These are phyloP conservation scores for Metrosideros polymorpha DNA, from an alignment of 441 rosid species.

Conservation along the genomic window DNA sequence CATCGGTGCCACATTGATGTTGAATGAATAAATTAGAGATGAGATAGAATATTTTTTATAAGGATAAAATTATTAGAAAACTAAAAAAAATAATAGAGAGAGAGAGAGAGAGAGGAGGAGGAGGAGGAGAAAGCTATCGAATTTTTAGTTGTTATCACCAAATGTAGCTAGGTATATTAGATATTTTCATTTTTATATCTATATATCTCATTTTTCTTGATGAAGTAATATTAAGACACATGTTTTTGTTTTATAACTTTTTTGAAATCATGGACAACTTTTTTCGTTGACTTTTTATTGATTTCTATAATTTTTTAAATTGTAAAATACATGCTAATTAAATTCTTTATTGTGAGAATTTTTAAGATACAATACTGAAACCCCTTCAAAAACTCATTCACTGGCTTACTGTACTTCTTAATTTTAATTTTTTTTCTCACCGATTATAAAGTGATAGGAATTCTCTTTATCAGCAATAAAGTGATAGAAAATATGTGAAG, in stretches of 20 bases:
- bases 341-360: no score
- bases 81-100: no score
- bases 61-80: no score
- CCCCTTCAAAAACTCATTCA: background rate
- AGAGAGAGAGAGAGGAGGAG: no score
- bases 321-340: background rate
- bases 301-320: background rate
- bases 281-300: background rate
- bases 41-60: no score
- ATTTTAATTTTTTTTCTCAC: background rate
- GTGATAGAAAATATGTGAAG: background rate
- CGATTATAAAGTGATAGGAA: background rate
- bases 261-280: background rate
- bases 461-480: background rate
- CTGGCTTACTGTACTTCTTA: background rate
- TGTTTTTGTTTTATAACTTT: background rate
- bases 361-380: background rate
- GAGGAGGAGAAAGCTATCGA: no score
- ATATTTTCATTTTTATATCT: no score
- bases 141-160: no score
- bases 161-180: no score
- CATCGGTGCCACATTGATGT: no score
- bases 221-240: background rate
- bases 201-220: background rate
- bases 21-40: no score